phyloP scores from a whole-genome alignment of 257 asterid genomes.

The Henckelia pumila region DNA sequence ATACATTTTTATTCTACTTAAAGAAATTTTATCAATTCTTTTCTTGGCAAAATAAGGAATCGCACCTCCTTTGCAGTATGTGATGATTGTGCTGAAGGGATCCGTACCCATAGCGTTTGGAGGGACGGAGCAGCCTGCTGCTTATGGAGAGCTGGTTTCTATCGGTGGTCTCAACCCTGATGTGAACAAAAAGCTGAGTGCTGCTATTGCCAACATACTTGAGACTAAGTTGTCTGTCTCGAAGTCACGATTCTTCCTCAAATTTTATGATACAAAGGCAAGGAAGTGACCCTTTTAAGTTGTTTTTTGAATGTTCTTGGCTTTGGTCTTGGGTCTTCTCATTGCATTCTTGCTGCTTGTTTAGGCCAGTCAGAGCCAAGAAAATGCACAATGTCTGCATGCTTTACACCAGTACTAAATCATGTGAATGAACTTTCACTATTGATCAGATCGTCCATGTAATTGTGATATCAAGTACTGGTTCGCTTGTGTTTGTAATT shows the following conservation, averaged over 20 bases:
- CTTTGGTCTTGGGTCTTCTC: constrained; percentile 42
- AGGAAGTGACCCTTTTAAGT: constrained; percentile 22
- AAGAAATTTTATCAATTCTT: neutral
- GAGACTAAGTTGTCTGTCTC: constrained; percentile 78
- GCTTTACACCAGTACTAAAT: constrained; percentile 63
- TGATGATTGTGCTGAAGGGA: constrained; percentile 92
- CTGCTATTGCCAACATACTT: constrained; percentile 70
- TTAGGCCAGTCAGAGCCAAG: constrained; percentile 85
- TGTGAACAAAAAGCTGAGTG: constrained; percentile 86
- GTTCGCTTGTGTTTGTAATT: neutral
- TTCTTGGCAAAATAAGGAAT: constrained; percentile 7
- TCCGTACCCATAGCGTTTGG: constrained; percentile 90
- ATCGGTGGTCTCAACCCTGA: constrained; percentile 82
- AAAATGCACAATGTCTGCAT: constrained; percentile 84
- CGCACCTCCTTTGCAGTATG: constrained; percentile 55
- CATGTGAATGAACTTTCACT: neutral
- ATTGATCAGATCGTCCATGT: neutral
- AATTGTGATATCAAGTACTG: neutral
- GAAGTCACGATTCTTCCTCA: constrained; percentile 82
- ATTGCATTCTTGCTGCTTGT: constrained; percentile 67
- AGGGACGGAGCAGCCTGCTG: constrained; percentile 90
- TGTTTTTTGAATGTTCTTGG: constrained; percentile 17
- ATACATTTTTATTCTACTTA: neutral
- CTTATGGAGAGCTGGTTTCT: constrained; percentile 83
- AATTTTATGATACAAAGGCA: constrained; percentile 88